Base-by-base conservation (phyloP, 768 basidiomycete species). In the Mycena galericulata region DNA sequence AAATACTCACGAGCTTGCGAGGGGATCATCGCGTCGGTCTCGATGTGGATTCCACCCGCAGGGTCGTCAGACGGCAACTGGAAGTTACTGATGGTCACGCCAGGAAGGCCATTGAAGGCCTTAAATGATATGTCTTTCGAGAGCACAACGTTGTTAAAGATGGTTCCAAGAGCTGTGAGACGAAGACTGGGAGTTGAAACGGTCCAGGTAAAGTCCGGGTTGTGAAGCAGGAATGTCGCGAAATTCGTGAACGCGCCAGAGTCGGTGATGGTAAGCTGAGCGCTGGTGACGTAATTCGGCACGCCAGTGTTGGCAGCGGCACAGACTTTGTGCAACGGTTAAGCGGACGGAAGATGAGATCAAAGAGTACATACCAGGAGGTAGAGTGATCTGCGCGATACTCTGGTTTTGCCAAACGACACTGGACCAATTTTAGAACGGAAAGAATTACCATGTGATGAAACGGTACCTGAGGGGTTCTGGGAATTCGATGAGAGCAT, bases 21-120 rank as follows among this genome's bases (percentile, higher is more conserved):
- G 14, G 90, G 90, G 68, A 92, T 92, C 24, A 78, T 62, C 0
- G 90, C 85, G 75, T 90, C 89, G 5, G 90, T 91, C 70, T 89
- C 89, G 56, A 92, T 89, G 57, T 86, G 86, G 65, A 92, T 92
- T 30, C 91, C 91, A 61, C 91, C 91, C 38, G 85, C 86, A 46
- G 89, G 84, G 72, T 90, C 88, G 69, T 92, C 90, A 4, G 85
- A 85, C 1, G 91, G 91, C 62, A 92, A 82, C 74, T 89, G 80
- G 81, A 92, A 92, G 78, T 92, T 89, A 68, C 83, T 87, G 74
- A 93, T 91, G 8, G 87, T 88, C 46, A 92, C 89, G 8, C 91
- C 91, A 10, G 90, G 89, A 9, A 93, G 80, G 32, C 85, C 85
- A 66, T 93, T 89, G 77, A 93, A 93, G 6, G 91, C 92, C 73